Base-by-base conservation (phyloP, 2,329 filamentous ascomycete genomes). In the Conoideocrella luteorostrata region DNA sequence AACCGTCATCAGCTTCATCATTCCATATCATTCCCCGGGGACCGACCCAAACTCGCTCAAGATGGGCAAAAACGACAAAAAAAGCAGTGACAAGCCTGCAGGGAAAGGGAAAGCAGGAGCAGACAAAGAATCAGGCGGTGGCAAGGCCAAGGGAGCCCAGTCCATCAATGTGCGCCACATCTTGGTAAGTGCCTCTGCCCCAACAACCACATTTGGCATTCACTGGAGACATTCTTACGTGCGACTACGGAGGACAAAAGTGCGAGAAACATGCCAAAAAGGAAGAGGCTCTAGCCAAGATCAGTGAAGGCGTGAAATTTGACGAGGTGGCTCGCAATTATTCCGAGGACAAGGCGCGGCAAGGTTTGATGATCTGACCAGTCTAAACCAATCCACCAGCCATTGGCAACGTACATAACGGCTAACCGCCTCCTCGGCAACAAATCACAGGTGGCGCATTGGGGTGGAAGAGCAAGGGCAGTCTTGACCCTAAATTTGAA, bases 181-280 rank as follows among this genome's bases (percentile, higher is more conserved):
- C 47, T 63, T 86, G 56, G 74, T 76, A 52, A 42, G 62, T 49
- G n/a, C 24, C 15, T 15, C 9, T 12, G 28, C 7, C 15, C n/a
- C 9, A 12, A 24, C 11, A 12, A 7, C 28, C 35, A 28, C 30
- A n/a, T 12, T 21, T 20, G 18, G 26, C 12, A n/a, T n/a, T n/a
- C n/a, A n/a, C n/a, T n/a, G n/a, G 11, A 20, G 24, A 54, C 44
- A 18, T 18, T 15, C 21, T 13, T 24, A 23, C 37, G n/a, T n/a
- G n/a, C 18, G 12, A 29, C 20, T 12, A 15, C 22, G 10, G 13
- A 13, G 15, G 15, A 20, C 12, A 82, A n/a, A n/a, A n/a, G 68
- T 89, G 86, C 55, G 82, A 82, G 59, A 90, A 90, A 58, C 80
- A 88, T 58, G 66, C 70, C n/a, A 87, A 82, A 62, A 89, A 88